A percentile compares a stretch with the other conserved stretches of the same genome.
Evolutionary conservation across 1,284 basidiomycete species (phyloP).

Genomic region (Naganishia albida): DNA sequence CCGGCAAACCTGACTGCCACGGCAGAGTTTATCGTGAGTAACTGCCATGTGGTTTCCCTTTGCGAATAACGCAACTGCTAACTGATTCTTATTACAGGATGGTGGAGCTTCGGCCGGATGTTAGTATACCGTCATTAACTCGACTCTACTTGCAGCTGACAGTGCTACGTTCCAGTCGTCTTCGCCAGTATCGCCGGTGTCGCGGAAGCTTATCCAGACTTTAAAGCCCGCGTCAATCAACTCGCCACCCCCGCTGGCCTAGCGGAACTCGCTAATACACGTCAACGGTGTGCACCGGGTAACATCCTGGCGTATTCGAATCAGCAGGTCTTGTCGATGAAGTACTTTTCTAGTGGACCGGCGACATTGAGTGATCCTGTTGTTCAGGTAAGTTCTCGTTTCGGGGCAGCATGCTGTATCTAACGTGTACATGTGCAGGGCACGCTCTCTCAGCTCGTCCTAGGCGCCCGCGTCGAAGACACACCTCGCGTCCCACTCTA

Average conservation of each 20-base stretch:
- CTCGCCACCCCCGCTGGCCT: slow-evolving; percentile 13
- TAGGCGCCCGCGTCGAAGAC: slow-evolving; percentile 16
- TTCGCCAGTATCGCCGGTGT: slow-evolving; percentile 24
- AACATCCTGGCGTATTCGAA: slow-evolving; percentile 21
- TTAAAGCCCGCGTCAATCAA: slow-evolving; percentile 9
- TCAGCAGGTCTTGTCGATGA: slow-evolving; percentile 8
- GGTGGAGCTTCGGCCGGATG: slow-evolving; percentile 18
- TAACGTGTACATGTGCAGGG: background rate
- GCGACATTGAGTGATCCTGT: slow-evolving; percentile 6
- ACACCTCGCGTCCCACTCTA: slow-evolving; percentile 20
- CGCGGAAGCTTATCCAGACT: slow-evolving; percentile 6
- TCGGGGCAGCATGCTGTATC: background rate
- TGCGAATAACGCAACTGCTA: background rate
- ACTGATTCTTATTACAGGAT: background rate
- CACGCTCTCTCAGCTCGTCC: slow-evolving; percentile 5
- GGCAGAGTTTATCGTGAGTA: slow-evolving; percentile 16
- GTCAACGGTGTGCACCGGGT: slow-evolving; percentile 17
- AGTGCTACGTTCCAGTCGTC: background rate
- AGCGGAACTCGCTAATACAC: slow-evolving; percentile 1
- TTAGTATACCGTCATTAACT: background rate
- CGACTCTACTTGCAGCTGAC: background rate
- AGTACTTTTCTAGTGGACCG: slow-evolving; percentile 4
- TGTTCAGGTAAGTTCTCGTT: slow-evolving; percentile 13
- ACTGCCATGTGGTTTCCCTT: too few species aligned
- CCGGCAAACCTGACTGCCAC: slow-evolving; percentile 23